These are phyloP conservation scores for Lasiodiplodia hormozganensis DNA, from an alignment of 2,329 filamentous ascomycete species.

Conservation along the genomic window DNA sequence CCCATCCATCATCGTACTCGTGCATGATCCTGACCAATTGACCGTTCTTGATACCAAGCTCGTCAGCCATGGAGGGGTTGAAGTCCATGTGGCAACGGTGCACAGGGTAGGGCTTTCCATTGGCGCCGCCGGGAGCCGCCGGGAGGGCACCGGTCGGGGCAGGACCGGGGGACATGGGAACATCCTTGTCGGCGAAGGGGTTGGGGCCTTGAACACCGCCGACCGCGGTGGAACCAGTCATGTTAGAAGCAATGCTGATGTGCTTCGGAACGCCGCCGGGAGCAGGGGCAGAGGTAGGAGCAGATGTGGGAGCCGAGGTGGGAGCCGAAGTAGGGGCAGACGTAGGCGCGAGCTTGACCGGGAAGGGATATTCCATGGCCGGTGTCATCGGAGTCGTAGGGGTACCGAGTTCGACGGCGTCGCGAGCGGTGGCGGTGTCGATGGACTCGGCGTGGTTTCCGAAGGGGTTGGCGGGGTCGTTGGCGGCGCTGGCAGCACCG, in stretches of 20 bases:
- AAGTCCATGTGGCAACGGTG: constrained; percentile 96
- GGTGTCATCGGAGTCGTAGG: constrained; percentile 23
- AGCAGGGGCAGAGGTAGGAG: constrained; percentile 9
- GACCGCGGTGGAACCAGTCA: constrained; percentile 37
- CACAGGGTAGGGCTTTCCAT: constrained; percentile 70
- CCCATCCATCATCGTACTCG: constrained; percentile 98
- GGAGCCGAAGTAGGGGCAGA: constrained; percentile 16
- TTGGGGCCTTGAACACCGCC: not conserved
- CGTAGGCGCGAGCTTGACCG: constrained; percentile 15
- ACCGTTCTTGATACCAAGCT: constrained; percentile 80
- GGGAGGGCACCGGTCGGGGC: constrained; percentile 48
- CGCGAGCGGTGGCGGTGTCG: constrained; percentile 38
- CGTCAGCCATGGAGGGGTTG: constrained; percentile 88
- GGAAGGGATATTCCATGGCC: constrained; percentile 16
- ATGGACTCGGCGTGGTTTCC: constrained; percentile 45
- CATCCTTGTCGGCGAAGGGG: constrained; percentile 16
- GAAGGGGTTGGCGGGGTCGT: constrained; percentile 45
- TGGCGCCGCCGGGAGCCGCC: constrained; percentile 68
- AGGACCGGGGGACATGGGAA: constrained; percentile 54
- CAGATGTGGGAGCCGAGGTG: constrained; percentile 9
- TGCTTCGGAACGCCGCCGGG: not conserved
- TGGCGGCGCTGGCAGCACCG: constrained; percentile 39
- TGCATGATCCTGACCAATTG: constrained; percentile 88
- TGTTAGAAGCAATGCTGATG: constrained; percentile 20
- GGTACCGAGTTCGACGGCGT: constrained; percentile 26